Percentiles rank a stretch among this genome's conserved stretches.
Evolutionary conservation across 768 basidiomycete species (phyloP).

Genomic region (Lentinula edodes): DNA sequence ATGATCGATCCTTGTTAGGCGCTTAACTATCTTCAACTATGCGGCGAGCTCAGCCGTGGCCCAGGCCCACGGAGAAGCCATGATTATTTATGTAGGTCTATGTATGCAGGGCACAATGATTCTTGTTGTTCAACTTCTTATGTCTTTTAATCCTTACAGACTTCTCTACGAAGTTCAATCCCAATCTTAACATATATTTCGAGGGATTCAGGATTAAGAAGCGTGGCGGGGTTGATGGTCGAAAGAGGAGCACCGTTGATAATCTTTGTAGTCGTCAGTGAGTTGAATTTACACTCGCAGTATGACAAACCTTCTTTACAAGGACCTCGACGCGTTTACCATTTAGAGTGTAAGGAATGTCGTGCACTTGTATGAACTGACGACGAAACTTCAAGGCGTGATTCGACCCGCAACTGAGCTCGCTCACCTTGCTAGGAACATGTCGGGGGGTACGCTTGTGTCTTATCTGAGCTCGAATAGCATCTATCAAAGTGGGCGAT

Average conservation of each 20-base stretch:
- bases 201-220: conserved; percentile 71
- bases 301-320: conserved; percentile 57
- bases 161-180: conserved; percentile 11
- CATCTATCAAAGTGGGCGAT: conserved; percentile 44
- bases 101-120: neutral
- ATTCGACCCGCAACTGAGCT: conserved; percentile 4
- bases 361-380: conserved; percentile 63
- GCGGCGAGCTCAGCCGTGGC: too few species aligned
- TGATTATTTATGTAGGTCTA: neutral
- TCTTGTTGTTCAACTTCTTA: neutral
- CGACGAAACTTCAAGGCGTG: neutral
- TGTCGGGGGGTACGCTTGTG: conserved; percentile 63
- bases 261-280: conserved; percentile 39
- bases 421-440: conserved; percentile 64
- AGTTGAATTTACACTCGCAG: conserved; percentile 12
- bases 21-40: too few species aligned
- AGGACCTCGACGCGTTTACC: conserved; percentile 78
- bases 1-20: neutral
- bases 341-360: conserved; percentile 77
- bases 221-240: conserved; percentile 64
- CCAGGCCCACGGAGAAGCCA: too few species aligned
- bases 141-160: neutral
- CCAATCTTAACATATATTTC: conserved; percentile 55
- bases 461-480: conserved; percentile 59
- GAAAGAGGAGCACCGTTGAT: conserved; percentile 72